phyloP scores from a whole-genome alignment of 768 basidiomycete species.

The Pleurotus tuber-regium region DNA sequence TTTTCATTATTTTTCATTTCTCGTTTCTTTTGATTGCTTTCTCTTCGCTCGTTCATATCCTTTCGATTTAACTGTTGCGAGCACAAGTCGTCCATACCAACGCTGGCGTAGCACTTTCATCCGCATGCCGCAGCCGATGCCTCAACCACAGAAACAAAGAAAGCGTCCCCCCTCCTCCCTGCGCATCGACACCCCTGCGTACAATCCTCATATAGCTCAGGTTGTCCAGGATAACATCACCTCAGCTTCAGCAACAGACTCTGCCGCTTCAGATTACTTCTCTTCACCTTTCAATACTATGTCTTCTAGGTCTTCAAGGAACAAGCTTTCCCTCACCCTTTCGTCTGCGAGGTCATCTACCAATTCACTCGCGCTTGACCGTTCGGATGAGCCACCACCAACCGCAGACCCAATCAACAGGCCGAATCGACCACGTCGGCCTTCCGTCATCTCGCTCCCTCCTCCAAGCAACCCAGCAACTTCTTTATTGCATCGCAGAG shows the following conservation, averaged over 20 bases:
- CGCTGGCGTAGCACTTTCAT: conserved; percentile 5
- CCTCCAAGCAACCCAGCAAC: conserved; percentile 47
- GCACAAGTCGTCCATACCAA: background rate
- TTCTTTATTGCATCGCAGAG: conserved; percentile 61
- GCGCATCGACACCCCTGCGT: conserved; percentile 55
- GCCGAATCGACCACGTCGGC: conserved; percentile 50
- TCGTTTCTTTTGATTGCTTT: background rate
- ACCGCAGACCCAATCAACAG: conserved; percentile 27
- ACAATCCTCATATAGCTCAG: conserved; percentile 47
- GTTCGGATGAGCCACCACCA: conserved; percentile 28
- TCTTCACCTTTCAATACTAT: conserved; percentile 10
- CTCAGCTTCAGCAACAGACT: conserved; percentile 29
- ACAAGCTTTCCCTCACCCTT: conserved; percentile 70
- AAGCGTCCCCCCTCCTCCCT: conserved; percentile 54
- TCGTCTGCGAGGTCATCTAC: conserved; percentile 60
- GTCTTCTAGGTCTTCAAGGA: conserved; percentile 27
- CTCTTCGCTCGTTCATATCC: conserved; percentile 7
- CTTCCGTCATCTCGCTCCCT: conserved; percentile 71
- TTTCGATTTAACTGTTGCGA: background rate
- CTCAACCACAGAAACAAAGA: conserved; percentile 11
- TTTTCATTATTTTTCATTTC: conserved; percentile 19
- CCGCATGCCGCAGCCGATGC: conserved; percentile 9
- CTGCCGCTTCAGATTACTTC: conserved; percentile 10
- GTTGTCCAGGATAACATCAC: conserved; percentile 44
- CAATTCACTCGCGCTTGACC: conserved; percentile 42